phyloP scores from a whole-genome alignment of 2,329 filamentous ascomycete genomes.

The Fusarium sp. region DNA sequence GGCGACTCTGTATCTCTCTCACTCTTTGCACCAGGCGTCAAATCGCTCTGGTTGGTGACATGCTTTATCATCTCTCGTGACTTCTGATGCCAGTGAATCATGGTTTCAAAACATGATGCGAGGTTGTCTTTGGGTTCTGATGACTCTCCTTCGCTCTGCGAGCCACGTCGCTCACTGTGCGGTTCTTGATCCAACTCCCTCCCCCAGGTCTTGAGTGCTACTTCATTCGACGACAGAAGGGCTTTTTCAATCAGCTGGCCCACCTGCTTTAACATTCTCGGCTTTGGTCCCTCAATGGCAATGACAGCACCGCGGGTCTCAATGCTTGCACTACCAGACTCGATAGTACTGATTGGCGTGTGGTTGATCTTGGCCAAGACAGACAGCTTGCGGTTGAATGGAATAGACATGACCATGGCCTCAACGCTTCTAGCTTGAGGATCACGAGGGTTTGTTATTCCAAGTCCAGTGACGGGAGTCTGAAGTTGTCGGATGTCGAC shows the following conservation, averaged over 20 bases:
- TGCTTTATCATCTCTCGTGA: constrained; percentile 74
- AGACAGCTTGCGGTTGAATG: constrained; percentile 79
- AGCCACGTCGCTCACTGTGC: constrained; percentile 15
- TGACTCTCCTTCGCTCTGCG: constrained; percentile 29
- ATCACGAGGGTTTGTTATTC: constrained; percentile 41
- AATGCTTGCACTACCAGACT: constrained; percentile 47
- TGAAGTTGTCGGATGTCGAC: constrained; percentile 44
- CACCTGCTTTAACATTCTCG: constrained; percentile 62
- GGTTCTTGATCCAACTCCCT: constrained; percentile 46
- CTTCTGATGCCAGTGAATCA: constrained; percentile 79
- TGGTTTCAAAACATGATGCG: constrained; percentile 72
- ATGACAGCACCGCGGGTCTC: constrained; percentile 80
- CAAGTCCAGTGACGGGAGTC: constrained; percentile 46
- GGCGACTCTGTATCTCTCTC: constrained; percentile 13
- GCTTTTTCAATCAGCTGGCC: constrained; percentile 73
- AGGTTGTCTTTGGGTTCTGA: constrained; percentile 55
- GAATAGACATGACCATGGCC: constrained; percentile 79
- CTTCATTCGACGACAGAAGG: constrained; percentile 59
- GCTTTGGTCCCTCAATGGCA: constrained; percentile 80
- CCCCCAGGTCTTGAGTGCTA: constrained; percentile 58
- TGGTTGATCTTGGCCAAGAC: constrained; percentile 81
- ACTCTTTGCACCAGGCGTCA: constrained; percentile 18
- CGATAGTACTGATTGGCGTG: constrained; percentile 61
- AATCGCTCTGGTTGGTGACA: constrained; percentile 51
- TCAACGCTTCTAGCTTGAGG: constrained; percentile 63